Base-by-base conservation (phyloP, 1,284 basidiomycete genomes). In the Hortiboletus rubellus region DNA sequence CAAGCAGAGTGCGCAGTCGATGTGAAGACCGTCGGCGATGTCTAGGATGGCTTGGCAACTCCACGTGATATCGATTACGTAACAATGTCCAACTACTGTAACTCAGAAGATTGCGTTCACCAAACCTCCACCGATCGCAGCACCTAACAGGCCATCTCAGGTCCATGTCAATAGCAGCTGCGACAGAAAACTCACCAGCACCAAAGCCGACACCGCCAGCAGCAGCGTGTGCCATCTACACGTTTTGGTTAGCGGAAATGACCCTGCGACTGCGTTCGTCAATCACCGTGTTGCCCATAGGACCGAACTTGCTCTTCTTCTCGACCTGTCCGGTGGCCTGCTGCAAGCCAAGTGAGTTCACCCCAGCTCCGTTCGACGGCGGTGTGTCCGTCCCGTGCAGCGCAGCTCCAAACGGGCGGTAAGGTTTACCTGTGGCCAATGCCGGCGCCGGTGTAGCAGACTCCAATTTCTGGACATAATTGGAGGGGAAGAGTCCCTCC, bases 121-220 rank as follows among this genome's bases (percentile, higher is more conserved):
- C 37, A 68, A 34, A 17, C 67, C 70, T 51, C 79, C 65, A 27
- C 81, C 82, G 67, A 73, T 80, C n/a, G 82, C 81, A 62, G 79
- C 77, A 59, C 81, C 81, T 81, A 45, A 6, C 56, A 27, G 18
- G 38, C 47, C 24, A 5, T 3, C 3, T 58, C 47, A 66, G 52
- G 18, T 14, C 4, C 33, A 18, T 7, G 11, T 22, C 51, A 0
- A 7, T 30, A 2, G 17, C 7, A 41, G 2, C 31, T 33, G 10
- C 7, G 14, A 41, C 5, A 33, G 43, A 57, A 14, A 15, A 67
- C 68, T 46, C 43, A 80, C 81, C 81, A 52, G 82, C 86, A 62
- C 87, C 87, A 60, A 89, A 89, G 10, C 87, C 87, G 52, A 84
- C 80, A 68, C 88, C 88, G 45, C 87, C 86, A 5, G 80, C 87